phyloP scores from a whole-genome alignment of 164 flowering plant species.

The Piper longum region DNA sequence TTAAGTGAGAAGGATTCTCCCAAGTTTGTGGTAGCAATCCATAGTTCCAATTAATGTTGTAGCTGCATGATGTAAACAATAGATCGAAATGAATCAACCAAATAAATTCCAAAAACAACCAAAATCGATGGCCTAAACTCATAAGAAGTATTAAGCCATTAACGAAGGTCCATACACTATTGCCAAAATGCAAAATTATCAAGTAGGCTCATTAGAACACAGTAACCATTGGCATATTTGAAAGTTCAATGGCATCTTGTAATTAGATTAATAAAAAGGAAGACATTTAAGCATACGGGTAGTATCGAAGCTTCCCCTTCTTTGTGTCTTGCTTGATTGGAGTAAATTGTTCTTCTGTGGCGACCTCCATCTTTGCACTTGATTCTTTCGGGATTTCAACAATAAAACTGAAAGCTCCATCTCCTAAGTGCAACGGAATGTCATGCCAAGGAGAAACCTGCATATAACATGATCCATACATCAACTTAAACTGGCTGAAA shows the following conservation, averaged over 20 bases:
- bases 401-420: slow-evolving; percentile 72
- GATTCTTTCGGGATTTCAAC: slow-evolving; percentile 97
- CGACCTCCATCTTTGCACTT: slow-evolving; percentile 98
- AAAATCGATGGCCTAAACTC: not conserved
- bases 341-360: slow-evolving; percentile 76
- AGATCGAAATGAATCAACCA: not conserved
- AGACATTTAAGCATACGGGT: slow-evolving; percentile 46
- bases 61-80: slow-evolving; percentile 15
- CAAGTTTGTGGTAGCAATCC: slow-evolving; percentile 99
- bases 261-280: not conserved
- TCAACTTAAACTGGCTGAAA: not conserved
- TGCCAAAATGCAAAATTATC: not conserved
- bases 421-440: slow-evolving; percentile 73
- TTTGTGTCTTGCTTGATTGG: slow-evolving; percentile 97
- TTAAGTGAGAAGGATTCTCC: slow-evolving; percentile 90
- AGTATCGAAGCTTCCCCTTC: slow-evolving; percentile 88
- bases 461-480: not conserved
- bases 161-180: not conserved
- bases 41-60: slow-evolving; percentile 94
- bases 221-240: not conserved
- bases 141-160: not conserved
- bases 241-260: not conserved
- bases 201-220: not conserved
- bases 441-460: slow-evolving; percentile 98
- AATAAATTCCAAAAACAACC: not conserved